Conservation (phyloP, 306 rosid species). For the Trifolium dubium region DNA sequence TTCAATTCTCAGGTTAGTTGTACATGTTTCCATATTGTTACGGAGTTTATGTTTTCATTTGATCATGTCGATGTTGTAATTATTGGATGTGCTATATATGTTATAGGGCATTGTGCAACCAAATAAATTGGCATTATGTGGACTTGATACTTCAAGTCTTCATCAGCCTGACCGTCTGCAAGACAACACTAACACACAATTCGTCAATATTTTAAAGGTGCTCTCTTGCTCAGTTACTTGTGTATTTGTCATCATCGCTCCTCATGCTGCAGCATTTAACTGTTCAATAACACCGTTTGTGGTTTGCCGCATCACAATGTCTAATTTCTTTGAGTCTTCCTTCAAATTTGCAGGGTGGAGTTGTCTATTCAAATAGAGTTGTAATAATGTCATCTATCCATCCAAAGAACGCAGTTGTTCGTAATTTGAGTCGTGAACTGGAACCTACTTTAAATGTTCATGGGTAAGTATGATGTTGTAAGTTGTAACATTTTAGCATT, state of each 20-base stretch:
- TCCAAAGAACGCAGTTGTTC: constrained; percentile 64
- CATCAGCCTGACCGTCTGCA: constrained; percentile 87
- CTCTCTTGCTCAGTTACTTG: constrained; percentile 6
- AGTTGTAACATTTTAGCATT: constrained; percentile 28
- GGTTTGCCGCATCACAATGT: background rate
- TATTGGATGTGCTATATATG: constrained; percentile 34
- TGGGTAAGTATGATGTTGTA: constrained; percentile 55
- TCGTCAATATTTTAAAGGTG: constrained; percentile 83
- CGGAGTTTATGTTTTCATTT: constrained; percentile 33
- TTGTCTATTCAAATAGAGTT: constrained; percentile 83
- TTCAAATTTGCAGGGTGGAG: constrained; percentile 75
- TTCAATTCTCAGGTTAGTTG: constrained; percentile 66
- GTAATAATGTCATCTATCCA: constrained; percentile 67
- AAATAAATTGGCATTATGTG: constrained; percentile 79
- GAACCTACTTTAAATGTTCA: constrained; percentile 70
- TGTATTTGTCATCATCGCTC: background rate
- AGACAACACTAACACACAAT: constrained; percentile 66
- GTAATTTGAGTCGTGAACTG: constrained; percentile 63
- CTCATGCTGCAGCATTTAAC: constrained; percentile 10
- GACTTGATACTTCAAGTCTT: constrained; percentile 81
- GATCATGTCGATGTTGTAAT: constrained; percentile 37
- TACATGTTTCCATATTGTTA: constrained; percentile 35
- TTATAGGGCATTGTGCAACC: constrained; percentile 68
- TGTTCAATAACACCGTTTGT: constrained; percentile 6
- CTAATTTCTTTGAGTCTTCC: constrained; percentile 9